phyloP scores from a whole-genome alignment of 2,329 filamentous ascomycete species.

The Kalmusia sp. region DNA sequence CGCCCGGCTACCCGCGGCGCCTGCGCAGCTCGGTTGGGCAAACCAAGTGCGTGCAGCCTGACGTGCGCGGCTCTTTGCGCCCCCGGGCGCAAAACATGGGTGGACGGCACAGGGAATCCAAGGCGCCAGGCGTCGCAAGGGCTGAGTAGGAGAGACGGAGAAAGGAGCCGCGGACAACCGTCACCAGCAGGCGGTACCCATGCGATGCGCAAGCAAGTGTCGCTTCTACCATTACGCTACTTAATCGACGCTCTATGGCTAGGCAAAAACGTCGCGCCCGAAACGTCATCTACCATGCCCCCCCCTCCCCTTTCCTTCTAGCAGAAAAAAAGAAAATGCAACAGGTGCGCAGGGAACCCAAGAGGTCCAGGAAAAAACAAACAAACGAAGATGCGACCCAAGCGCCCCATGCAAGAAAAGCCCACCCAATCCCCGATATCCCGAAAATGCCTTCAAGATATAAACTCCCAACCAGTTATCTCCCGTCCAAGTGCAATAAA shows the following conservation, averaged over 20 bases:
- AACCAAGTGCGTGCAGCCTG: too few relatives aligned
- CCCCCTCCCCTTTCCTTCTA: too few relatives aligned
- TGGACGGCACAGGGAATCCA: too few relatives aligned
- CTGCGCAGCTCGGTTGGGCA: background rate
- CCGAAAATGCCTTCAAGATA: slow-evolving; percentile 17
- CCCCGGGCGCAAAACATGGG: background rate
- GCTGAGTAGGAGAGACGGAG: background rate
- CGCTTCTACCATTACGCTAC: background rate
- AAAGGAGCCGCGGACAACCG: background rate
- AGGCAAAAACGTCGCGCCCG: too few relatives aligned
- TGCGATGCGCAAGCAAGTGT: background rate
- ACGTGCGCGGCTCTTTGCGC: too few relatives aligned
- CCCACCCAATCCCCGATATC: background rate
- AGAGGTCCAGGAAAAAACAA: too few relatives aligned
- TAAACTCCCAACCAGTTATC: background rate
- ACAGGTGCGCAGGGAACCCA: too few relatives aligned
- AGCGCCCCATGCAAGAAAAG: slow-evolving; percentile 1
- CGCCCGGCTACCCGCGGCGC: background rate
- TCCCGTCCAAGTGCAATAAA: slow-evolving; percentile 3
- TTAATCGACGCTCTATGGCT: background rate
- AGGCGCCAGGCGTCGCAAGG: too few relatives aligned
- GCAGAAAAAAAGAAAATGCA: too few relatives aligned
- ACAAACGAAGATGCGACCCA: background rate
- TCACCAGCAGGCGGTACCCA: background rate
- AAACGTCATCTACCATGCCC: too few relatives aligned